These are phyloP conservation scores for Atkinsonella hypoxylon DNA, from an alignment of 2,329 filamentous ascomycete genomes.

Conservation along the genomic window DNA sequence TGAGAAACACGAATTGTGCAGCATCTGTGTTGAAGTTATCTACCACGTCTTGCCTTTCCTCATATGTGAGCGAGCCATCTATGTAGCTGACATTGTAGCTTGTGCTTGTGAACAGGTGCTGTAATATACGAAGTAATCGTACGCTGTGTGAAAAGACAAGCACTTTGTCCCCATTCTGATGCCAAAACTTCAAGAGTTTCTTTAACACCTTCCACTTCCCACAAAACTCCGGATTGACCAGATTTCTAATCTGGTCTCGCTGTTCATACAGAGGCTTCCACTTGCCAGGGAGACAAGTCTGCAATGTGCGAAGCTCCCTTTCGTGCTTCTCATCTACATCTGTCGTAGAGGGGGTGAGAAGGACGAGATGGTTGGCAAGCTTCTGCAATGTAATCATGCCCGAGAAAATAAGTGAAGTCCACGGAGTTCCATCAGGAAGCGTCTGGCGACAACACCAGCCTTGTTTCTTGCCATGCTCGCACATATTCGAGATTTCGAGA, in stretches of 20 bases:
- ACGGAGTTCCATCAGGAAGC: slow-evolving; percentile 50
- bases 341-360: slow-evolving; percentile 58
- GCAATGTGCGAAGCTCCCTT: slow-evolving; percentile 63
- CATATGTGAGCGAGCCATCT: slow-evolving; percentile 72
- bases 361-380: slow-evolving; percentile 82
- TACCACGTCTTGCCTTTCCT: slow-evolving; percentile 70
- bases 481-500: slow-evolving; percentile 53
- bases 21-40: slow-evolving; percentile 87
- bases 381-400: slow-evolving; percentile 74
- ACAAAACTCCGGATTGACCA: slow-evolving; percentile 82
- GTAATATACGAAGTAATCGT: slow-evolving; percentile 68
- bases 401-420: slow-evolving; percentile 75
- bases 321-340: slow-evolving; percentile 61
- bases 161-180: slow-evolving; percentile 82
- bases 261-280: slow-evolving; percentile 66
- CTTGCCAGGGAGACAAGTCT: slow-evolving; percentile 59
- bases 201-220: slow-evolving; percentile 93
- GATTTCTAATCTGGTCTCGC: slow-evolving; percentile 66
- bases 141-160: slow-evolving; percentile 92
- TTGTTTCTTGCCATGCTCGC: slow-evolving; percentile 49
- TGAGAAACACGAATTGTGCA: slow-evolving; percentile 84
- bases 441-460: slow-evolving; percentile 69
- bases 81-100: slow-evolving; percentile 86
- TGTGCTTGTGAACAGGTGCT: slow-evolving; percentile 76
- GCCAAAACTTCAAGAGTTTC: slow-evolving; percentile 81